A percentile compares a stretch with the other conserved stretches of the same genome.
These are phyloP conservation scores for Lenwebbia sp. DNA, from an alignment of 345 rosid species.

Conservation along the genomic window DNA sequence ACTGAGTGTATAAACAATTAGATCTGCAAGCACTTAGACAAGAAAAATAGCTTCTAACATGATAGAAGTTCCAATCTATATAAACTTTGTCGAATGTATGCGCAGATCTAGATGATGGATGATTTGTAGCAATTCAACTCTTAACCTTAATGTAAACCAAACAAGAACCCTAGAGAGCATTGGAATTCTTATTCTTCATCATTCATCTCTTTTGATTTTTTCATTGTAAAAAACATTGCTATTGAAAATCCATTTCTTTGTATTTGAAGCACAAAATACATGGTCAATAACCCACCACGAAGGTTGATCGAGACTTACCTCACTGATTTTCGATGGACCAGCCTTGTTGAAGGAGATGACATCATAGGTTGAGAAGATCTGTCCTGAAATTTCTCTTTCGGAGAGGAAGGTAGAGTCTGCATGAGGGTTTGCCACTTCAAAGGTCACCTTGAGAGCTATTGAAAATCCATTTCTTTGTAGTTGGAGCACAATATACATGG, in stretches of 20 bases:
- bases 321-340: background rate
- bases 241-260: background rate
- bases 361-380: fast-evolving
- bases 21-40: background rate
- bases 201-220: background rate
- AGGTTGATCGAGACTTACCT: background rate
- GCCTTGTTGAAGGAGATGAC: background rate
- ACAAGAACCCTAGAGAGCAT: background rate
- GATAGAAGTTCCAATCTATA: background rate
- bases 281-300: background rate
- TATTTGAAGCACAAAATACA: background rate
- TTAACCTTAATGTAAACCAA: background rate
- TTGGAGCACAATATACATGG: background rate
- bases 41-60: background rate
- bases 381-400: background rate
- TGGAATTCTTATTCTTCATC: background rate
- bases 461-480: background rate
- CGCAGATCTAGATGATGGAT: background rate
- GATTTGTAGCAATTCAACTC: background rate
- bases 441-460: background rate
- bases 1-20: background rate
- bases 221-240: background rate
- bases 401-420: background rate
- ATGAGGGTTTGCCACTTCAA: background rate
- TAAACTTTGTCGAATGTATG: background rate